Percentiles rank a stretch among this genome's conserved stretches.
These are phyloP conservation scores for Ramaria sp. DNA, from an alignment of 768 basidiomycete genomes.

Conservation along the genomic window DNA sequence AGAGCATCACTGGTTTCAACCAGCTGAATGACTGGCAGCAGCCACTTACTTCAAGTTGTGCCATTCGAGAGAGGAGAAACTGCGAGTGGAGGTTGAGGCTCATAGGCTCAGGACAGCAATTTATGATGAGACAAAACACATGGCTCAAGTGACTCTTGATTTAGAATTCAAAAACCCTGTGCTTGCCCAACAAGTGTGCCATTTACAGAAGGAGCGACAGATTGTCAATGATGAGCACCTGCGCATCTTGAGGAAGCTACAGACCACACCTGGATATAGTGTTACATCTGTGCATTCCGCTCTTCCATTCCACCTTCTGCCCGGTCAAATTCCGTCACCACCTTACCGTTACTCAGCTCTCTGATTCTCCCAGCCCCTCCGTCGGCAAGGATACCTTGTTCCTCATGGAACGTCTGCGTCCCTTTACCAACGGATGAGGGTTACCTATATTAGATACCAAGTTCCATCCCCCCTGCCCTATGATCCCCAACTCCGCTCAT, in stretches of 20 bases:
- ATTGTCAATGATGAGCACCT: not conserved
- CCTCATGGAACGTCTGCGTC: too few species aligned
- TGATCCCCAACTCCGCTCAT: too few species aligned
- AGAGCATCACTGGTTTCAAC: constrained; percentile 18
- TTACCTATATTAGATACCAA: too few species aligned
- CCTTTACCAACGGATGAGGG: too few species aligned
- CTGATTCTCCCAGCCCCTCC: too few species aligned
- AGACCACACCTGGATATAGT: not conserved
- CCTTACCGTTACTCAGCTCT: too few species aligned
- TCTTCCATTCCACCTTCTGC: too few species aligned
- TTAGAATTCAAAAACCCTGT: not conserved
- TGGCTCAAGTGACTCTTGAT: not conserved
- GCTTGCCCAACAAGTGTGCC: not conserved
- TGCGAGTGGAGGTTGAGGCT: constrained; percentile 16
- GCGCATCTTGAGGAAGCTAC: not conserved
- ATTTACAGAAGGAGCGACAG: not conserved
- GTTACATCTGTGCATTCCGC: too few species aligned
- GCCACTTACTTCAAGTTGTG: constrained; percentile 13
- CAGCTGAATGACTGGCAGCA: constrained; percentile 15
- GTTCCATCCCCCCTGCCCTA: too few species aligned
- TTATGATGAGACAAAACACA: constrained; percentile 13
- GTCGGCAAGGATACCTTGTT: too few species aligned
- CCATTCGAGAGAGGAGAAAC: constrained; percentile 19
- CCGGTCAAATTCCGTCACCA: too few species aligned
- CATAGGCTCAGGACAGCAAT: constrained; percentile 18